Evolutionary conservation across 78 protist genomes (phyloP).

Genomic region (Cavenderia fasciculata): DNA sequence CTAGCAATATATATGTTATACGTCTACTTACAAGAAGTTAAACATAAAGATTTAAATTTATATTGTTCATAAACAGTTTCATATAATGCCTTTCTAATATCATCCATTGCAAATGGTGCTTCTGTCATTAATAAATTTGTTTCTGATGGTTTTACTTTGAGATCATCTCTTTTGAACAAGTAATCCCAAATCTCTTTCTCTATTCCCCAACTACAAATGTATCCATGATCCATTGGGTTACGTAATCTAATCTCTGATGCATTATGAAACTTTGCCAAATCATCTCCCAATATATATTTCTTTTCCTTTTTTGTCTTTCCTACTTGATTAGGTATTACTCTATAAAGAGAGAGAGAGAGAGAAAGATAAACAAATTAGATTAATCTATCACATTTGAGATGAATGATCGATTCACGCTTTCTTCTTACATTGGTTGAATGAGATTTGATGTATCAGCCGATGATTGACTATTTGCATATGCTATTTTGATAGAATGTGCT

Average conservation of each 20-base stretch:
- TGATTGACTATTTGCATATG: neutral
- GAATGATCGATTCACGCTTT: neutral
- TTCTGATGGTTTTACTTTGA: constrained; percentile 42
- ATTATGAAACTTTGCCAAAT: constrained; percentile 21
- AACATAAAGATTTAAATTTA: constrained; percentile 60
- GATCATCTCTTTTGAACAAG: constrained; percentile 66
- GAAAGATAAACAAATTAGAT: no score
- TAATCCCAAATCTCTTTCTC: constrained; percentile 85
- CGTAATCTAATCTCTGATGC: constrained; percentile 41
- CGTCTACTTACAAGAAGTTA: neutral
- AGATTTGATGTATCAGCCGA: neutral
- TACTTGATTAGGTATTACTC: constrained; percentile 61
- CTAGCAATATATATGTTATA: neutral
- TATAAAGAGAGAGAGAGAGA: neutral
- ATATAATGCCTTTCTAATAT: constrained; percentile 26
- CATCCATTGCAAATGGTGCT: constrained; percentile 66
- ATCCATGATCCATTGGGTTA: constrained; percentile 81
- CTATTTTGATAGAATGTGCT: constrained; percentile 5
- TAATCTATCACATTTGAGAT: neutral
- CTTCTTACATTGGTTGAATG: neutral
- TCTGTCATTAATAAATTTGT: constrained; percentile 71
- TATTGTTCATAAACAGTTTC: constrained; percentile 85
- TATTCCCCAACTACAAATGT: constrained; percentile 71
- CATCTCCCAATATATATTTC: constrained; percentile 53
- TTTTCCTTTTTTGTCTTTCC: constrained; percentile 59